Percentiles rank a stretch among this genome's conserved stretches.
phyloP scores from a whole-genome alignment of 1,139 yeast species.

The Saccharomyces hybrid region DNA sequence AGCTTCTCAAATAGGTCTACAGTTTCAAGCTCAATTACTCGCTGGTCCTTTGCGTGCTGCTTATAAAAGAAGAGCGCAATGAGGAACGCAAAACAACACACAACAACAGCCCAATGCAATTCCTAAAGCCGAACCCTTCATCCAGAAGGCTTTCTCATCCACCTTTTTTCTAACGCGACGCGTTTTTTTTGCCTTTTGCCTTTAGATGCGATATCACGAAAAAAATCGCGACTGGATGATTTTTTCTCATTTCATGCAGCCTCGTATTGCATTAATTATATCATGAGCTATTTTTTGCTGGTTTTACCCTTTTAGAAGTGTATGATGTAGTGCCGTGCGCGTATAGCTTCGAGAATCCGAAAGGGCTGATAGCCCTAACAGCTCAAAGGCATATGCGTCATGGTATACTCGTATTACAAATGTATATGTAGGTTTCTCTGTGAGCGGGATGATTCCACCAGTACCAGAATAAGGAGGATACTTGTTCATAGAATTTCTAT shows the following conservation, averaged over 20 bases:
- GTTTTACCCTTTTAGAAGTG: not conserved
- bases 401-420: not conserved
- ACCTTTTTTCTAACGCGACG: not conserved
- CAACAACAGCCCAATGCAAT: not conserved
- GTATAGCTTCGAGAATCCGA: too few species aligned
- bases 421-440: not conserved
- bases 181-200: not conserved
- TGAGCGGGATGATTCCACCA: not conserved
- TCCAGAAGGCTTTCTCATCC: not conserved
- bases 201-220: slow-evolving; percentile 2
- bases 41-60: not conserved
- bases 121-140: not conserved
- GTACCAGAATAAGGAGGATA: not conserved
- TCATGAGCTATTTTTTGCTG: not conserved
- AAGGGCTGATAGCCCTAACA: not conserved
- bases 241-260: not conserved
- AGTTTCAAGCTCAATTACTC: not conserved
- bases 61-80: not conserved
- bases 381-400: not conserved
- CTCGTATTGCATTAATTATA: not conserved
- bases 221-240: not conserved
- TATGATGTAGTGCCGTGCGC: too few species aligned
- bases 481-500: not conserved
- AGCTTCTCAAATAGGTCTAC: not conserved
- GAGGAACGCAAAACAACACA: not conserved